Percentiles rank a stretch among this genome's conserved stretches.
Evolutionary conservation across 2,329 filamentous ascomycete genomes (phyloP).

Genomic region (Zasmidium cellare): DNA sequence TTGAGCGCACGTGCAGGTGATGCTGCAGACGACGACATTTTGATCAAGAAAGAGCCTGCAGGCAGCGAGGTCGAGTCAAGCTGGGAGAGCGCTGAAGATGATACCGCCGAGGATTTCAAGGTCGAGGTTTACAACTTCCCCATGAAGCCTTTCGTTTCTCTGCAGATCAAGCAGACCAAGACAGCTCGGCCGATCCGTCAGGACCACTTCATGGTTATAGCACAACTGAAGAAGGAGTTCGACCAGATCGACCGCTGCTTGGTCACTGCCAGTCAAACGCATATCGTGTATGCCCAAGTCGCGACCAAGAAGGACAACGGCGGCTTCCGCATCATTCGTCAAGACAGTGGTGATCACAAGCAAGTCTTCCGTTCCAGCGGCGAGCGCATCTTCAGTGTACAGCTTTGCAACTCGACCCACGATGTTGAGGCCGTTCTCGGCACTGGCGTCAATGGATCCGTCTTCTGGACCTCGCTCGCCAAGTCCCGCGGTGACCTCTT

Average conservation of each 20-base stretch:
- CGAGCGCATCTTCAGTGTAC: slow-evolving; percentile 93
- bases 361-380: slow-evolving; percentile 89
- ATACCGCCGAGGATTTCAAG: slow-evolving; percentile 66
- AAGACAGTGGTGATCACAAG: slow-evolving; percentile 88
- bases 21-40: slow-evolving; percentile 46
- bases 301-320: slow-evolving; percentile 66
- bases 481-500: slow-evolving; percentile 77
- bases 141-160: slow-evolving; percentile 93
- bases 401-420: slow-evolving; percentile 68
- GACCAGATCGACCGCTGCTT: slow-evolving; percentile 95
- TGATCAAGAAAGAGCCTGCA: slow-evolving; percentile 56
- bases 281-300: slow-evolving; percentile 91
- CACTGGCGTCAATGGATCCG: slow-evolving; percentile 89
- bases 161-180: slow-evolving; percentile 65
- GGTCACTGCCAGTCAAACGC: slow-evolving; percentile 82
- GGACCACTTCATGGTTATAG: slow-evolving; percentile 86
- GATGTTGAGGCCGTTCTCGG: slow-evolving; percentile 82
- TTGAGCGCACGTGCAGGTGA: slow-evolving; percentile 30
- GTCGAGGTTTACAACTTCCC: slow-evolving; percentile 86
- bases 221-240: slow-evolving; percentile 93
- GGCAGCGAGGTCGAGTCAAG: slow-evolving; percentile 57
- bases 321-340: slow-evolving; percentile 87
- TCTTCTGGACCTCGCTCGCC: slow-evolving; percentile 90
- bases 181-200: slow-evolving; percentile 67
- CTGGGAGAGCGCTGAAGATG: slow-evolving; percentile 82